Evolutionary conservation across 441 rosid species (phyloP), one percentile per base, ranked within the genome.

Genomic region (Adansonia rubrostipa): DNA sequence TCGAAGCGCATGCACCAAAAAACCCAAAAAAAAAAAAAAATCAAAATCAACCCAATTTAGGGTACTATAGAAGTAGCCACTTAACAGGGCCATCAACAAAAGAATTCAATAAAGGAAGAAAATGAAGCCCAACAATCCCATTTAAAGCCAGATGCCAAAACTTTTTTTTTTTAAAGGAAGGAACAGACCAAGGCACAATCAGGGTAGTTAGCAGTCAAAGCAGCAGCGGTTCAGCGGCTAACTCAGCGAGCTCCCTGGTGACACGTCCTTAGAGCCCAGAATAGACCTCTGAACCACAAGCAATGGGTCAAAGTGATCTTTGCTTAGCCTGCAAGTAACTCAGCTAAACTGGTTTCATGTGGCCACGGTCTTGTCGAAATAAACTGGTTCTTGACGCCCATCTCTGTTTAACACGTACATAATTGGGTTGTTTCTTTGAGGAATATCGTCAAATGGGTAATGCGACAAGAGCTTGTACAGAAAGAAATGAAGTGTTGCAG

Each of bases 171-270:
- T 33, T n/a, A n/a, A 36, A 48, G 13, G 1, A 54, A 44, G 62
- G 3, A 14, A 57, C 82, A 47, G 53, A 82, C 87, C 20, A 80
- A 73, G 14, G 87, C 84, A 63, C 78, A 85, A 72, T 82, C 85
- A 2, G 80, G 85, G 61, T 85, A 82, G 42, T 62, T 82, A 17
- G 87, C 80, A 14, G 87, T 78, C 84, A 80, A 56, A 64, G 84
- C 79, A 15, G 85, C 85, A 0, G 84, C 84, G 5, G 82, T 85
- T 85, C 85, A 2, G 85, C 84, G 2, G 85, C 87, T 73, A 82
- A 68, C 45, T 82, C 84, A 61, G 77, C 84, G n/a, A 85, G 82
- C 79, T 80, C 73, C 3, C 84, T 80, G n/a, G 85, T 80, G 19
- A 85, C 84, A 61, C 84, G 82, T 57, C 76, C 53, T 62, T 68